These are phyloP conservation scores for Pseudoscleropodium purum DNA, from an alignment of 225 moss, liverwort and hornwort species.

Conservation along the genomic window DNA sequence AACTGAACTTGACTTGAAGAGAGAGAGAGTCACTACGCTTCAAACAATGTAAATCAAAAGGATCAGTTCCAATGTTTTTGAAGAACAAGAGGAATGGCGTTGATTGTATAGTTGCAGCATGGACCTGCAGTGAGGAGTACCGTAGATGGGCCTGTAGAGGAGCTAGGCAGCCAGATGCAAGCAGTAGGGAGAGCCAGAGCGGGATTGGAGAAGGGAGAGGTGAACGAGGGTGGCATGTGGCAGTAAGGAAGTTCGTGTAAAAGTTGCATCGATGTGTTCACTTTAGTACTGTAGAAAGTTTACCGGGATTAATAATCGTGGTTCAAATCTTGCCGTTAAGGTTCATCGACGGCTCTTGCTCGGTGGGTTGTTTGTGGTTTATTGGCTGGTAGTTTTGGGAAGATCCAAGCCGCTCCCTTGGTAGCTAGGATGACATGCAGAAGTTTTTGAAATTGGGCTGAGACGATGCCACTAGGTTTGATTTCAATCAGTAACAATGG, in stretches of 20 bases:
- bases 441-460: too few species aligned
- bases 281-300: neutral
- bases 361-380: neutral
- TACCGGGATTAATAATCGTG: neutral
- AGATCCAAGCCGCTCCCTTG: neutral
- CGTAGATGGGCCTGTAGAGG: slow-evolving; percentile 3
- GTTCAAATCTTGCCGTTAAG: neutral
- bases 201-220: neutral
- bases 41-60: neutral
- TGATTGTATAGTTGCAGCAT: neutral
- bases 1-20: neutral
- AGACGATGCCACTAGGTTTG: too few species aligned
- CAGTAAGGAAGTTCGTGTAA: neutral
- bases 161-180: slow-evolving; percentile 14
- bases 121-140: neutral
- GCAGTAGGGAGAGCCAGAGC: slow-evolving; percentile 1
- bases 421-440: neutral
- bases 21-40: neutral
- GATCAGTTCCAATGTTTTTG: too few species aligned
- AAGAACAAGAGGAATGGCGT: neutral
- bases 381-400: neutral
- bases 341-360: neutral
- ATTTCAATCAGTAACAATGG: too few species aligned
- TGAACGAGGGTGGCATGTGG: slow-evolving; percentile 1
- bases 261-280: neutral